A percentile compares a stretch with the other conserved stretches of the same genome.
phyloP scores from a whole-genome alignment of 495 filamentous ascomycete species.

The Barbatosphaeria neglecta region DNA sequence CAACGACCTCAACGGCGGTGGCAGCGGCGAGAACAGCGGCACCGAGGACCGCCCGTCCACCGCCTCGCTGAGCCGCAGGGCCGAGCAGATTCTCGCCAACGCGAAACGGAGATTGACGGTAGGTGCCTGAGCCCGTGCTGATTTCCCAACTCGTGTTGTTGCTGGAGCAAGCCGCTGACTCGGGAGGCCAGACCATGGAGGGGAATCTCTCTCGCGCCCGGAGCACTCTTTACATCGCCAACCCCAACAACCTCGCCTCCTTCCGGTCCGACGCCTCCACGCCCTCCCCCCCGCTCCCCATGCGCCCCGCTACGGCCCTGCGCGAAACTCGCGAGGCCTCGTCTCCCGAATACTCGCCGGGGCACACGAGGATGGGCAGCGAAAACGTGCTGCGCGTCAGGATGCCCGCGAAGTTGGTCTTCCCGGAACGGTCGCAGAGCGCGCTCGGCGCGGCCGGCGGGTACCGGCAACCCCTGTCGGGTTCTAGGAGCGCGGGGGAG shows the following conservation, averaged over 20 bases:
- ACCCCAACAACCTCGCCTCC: conserved; percentile 43
- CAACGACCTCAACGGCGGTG: conserved; percentile 9
- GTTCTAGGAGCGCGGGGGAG: conserved; percentile 25
- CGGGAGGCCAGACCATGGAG: conserved; percentile 66
- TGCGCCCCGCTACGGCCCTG: conserved; percentile 19
- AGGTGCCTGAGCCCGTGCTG: conserved; percentile 22
- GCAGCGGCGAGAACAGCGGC: conserved; percentile 19
- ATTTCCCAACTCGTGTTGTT: no score
- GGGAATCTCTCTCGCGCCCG: conserved; percentile 74
- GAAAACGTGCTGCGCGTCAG: conserved; percentile 30
- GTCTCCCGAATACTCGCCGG: conserved; percentile 7
- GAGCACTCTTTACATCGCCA: conserved; percentile 52
- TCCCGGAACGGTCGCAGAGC: conserved; percentile 31
- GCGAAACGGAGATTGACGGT: conserved; percentile 82
- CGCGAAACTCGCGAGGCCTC: conserved; percentile 10
- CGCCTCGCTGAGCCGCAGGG: conserved; percentile 66
- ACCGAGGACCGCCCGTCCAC: conserved; percentile 28
- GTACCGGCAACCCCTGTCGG: conserved; percentile 29
- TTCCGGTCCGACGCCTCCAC: conserved; percentile 40
- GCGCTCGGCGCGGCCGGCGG: conserved; percentile 37
- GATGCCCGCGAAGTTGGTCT: conserved; percentile 18
- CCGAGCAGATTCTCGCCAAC: conserved; percentile 81
- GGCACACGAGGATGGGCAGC: conserved; percentile 31
- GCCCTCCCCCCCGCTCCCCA: conserved; percentile 21
- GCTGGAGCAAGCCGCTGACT: no score